Evolutionary conservation across 306 rosid genomes (phyloP).

Genomic region (Malus domestica): DNA sequence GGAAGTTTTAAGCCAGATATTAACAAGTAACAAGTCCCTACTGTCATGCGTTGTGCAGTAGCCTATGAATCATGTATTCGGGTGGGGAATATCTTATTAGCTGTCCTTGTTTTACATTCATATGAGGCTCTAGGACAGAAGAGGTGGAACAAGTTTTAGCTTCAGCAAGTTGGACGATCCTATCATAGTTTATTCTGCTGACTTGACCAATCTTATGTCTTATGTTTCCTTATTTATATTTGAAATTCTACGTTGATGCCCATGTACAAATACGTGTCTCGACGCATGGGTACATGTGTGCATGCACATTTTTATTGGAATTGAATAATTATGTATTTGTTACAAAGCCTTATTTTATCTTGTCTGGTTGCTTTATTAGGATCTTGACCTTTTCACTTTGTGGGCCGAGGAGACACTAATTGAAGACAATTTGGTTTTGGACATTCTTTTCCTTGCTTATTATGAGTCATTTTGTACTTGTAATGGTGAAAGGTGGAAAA

Average conservation of each 20-base stretch:
- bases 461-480: constrained; percentile 72
- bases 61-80: not conserved
- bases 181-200: not conserved
- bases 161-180: no score
- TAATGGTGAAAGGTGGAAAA: constrained; percentile 64
- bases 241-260: not conserved
- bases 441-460: constrained; percentile 79
- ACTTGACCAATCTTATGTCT: not conserved
- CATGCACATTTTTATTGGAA: not conserved
- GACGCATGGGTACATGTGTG: not conserved
- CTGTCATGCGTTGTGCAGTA: not conserved
- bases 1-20: not conserved
- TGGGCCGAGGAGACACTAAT: constrained; percentile 96
- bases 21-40: not conserved
- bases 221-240: not conserved
- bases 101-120: not conserved
- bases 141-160: not conserved
- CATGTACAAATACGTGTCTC: not conserved
- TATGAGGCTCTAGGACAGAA: not conserved
- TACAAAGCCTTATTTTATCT: not conserved
- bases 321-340: not conserved
- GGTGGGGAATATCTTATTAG: not conserved
- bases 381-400: constrained; percentile 74
- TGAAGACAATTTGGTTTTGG: constrained; percentile 87
- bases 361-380: constrained; percentile 48